Percentiles rank a stretch among this genome's conserved stretches.
These are phyloP conservation scores for Colletotrichum sp. DNA, from an alignment of 2,329 filamentous ascomycete species.

Conservation along the genomic window DNA sequence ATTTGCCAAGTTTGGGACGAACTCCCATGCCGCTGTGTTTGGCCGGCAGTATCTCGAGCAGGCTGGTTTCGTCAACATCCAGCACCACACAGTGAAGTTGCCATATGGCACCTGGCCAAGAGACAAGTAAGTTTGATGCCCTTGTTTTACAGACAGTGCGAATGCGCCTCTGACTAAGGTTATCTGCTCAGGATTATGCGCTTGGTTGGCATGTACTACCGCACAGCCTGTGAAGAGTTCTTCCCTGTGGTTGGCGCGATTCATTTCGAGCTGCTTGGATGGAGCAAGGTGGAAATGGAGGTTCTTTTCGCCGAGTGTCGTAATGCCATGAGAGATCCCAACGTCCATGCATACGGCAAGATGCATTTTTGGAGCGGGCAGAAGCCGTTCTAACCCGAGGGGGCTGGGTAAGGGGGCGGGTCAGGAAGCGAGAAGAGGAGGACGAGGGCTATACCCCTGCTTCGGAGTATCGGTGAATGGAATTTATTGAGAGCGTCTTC, in stretches of 20 bases:
- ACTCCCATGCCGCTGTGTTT: slow-evolving; percentile 41
- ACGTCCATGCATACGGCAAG: slow-evolving; percentile 36
- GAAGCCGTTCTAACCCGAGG: slow-evolving; percentile 31
- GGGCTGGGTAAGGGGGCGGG: no score
- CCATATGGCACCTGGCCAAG: slow-evolving; percentile 54
- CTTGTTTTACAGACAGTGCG: background rate
- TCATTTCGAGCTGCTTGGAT: slow-evolving; percentile 42
- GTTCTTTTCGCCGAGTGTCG: slow-evolving; percentile 30
- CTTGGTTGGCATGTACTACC: slow-evolving; percentile 45
- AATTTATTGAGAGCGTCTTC: background rate
- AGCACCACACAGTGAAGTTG: slow-evolving; percentile 44
- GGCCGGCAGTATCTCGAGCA: slow-evolving; percentile 39
- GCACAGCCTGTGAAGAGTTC: slow-evolving; percentile 45
- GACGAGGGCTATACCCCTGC: background rate
- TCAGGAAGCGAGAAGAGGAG: background rate
- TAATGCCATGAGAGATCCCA: slow-evolving; percentile 29
- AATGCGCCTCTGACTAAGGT: background rate
- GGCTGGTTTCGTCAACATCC: slow-evolving; percentile 47
- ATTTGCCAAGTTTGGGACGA: slow-evolving; percentile 41
- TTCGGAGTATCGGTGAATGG: background rate
- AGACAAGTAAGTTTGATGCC: slow-evolving; percentile 32
- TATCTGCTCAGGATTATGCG: slow-evolving; percentile 34
- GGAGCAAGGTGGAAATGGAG: slow-evolving; percentile 32
- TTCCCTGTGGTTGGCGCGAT: slow-evolving; percentile 44
- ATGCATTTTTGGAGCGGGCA: slow-evolving; percentile 50